phyloP scores from a whole-genome alignment of 768 basidiomycete species.

The Rhodotorula toruloides region DNA sequence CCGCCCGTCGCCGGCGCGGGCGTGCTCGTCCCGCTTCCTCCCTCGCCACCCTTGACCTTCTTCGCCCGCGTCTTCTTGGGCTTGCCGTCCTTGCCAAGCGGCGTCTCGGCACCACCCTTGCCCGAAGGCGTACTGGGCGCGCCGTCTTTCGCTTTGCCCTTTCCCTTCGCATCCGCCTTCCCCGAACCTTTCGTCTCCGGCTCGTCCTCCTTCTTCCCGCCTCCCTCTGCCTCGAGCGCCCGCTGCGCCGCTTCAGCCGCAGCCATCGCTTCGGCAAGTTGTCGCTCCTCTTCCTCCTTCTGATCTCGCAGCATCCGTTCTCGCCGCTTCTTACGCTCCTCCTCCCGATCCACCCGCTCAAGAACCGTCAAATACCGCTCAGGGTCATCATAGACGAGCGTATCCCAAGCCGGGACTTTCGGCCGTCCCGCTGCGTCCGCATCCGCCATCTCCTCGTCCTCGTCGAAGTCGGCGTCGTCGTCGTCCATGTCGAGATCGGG shows the following conservation, averaged over 20 bases:
- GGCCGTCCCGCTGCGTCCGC: slow-evolving; percentile 37
- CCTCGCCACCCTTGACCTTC: slow-evolving; percentile 61
- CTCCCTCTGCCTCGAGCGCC: slow-evolving; percentile 20
- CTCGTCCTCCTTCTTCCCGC: slow-evolving; percentile 37
- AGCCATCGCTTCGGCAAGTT: slow-evolving; percentile 44
- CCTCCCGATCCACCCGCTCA: slow-evolving; percentile 75
- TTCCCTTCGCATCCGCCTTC: slow-evolving; percentile 48
- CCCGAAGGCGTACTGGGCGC: slow-evolving; percentile 12
- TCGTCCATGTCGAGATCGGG: slow-evolving; percentile 54
- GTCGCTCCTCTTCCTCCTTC: slow-evolving; percentile 54
- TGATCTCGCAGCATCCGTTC: slow-evolving; percentile 67
- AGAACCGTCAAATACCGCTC: slow-evolving; percentile 69
- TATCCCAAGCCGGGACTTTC: slow-evolving; percentile 72
- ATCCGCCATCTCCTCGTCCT: slow-evolving; percentile 72
- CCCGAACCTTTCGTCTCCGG: slow-evolving; percentile 51
- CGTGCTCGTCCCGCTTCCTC: slow-evolving; percentile 15
- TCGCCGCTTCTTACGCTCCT: slow-evolving; percentile 66
- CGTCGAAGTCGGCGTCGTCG: slow-evolving; percentile 61
- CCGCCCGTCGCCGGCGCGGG: slow-evolving; percentile 56
- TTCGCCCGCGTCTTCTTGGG: slow-evolving; percentile 66
- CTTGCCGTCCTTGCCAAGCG: slow-evolving; percentile 32
- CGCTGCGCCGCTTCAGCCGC: slow-evolving; percentile 43
- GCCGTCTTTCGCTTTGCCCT: slow-evolving; percentile 23
- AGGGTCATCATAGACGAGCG: slow-evolving; percentile 69
- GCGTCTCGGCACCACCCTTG: slow-evolving; percentile 2